Base-by-base conservation (phyloP, 1,284 basidiomycete species). In the Rhizopogon parksii region DNA sequence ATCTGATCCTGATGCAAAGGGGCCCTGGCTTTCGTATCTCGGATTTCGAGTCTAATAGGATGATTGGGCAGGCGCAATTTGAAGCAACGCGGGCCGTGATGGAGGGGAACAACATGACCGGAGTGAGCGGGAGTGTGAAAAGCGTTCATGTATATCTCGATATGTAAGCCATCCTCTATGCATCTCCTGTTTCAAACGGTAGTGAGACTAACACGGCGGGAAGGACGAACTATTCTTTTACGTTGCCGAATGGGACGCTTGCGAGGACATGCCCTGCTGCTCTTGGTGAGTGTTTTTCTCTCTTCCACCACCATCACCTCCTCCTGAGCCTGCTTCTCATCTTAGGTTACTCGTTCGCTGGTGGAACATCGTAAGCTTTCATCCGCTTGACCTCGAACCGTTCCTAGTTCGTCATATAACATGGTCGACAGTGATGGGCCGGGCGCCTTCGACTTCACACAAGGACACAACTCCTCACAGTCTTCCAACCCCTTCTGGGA, bases 401-500 rank as follows among this genome's bases (percentile, higher is more conserved):
- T 14, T 12, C 47, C 15, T 19, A 25, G 25, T 25, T 47, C 47
- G 21, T 24, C 21, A 24, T 24, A 43, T 39, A 12, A 6, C 32
- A 24, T 24, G 36, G 38, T 12, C 7, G 30, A 46, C 54, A 86
- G 83, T 15, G 86, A 88, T 63, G 89, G 90, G 0, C 88, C 90
- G 0, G 89, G 90, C 12, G 81, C 82, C 0, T 86, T 91, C 56
- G 87, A 91, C 63, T 91, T 91, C 59, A 69, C 83, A 27, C 89
- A 91, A 69, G 88, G 89, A 3, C 74, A 79, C 56, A 90, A 90
- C 63, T 74, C 77, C 7, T 80, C 82, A 6, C 58, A 61, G 12
- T 68, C 75, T 4, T 80, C 77, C 76, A 91, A 91, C 62, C 84
- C 86, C 0, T 87, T 91, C 66, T 91, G 89, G 87, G 78, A 90